Conservation (phyloP, 1,284 basidiomycete species). For the Heterobasidion occidentale region DNA sequence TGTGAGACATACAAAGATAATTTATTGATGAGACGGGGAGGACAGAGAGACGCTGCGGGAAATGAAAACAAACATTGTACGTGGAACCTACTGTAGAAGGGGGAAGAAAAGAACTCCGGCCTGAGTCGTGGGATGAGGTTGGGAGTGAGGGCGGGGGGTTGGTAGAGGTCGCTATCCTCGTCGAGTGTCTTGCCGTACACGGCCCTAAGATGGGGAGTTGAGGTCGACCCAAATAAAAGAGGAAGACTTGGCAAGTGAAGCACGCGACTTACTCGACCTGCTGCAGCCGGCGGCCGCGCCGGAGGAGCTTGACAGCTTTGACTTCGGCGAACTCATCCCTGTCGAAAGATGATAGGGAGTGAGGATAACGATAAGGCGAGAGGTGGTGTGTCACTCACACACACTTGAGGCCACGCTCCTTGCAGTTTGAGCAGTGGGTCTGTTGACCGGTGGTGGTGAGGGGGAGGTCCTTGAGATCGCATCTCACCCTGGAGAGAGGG, state of each 20-base stretch:
- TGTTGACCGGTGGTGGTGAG: constrained; percentile 37
- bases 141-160: constrained; percentile 21
- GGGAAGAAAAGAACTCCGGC: constrained; percentile 72
- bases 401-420: constrained; percentile 80
- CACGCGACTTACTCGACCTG: constrained; percentile 53
- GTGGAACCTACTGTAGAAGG: constrained; percentile 76
- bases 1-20: constrained; percentile 19
- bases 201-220: constrained; percentile 19
- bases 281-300: constrained; percentile 77
- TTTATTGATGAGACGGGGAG: constrained; percentile 13
- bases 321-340: constrained; percentile 86
- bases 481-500: constrained; percentile 51
- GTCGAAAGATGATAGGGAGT: constrained; percentile 4
- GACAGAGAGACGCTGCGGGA: constrained; percentile 13
- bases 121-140: constrained; percentile 63
- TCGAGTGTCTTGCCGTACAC: constrained; percentile 39
- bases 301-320: constrained; percentile 78
- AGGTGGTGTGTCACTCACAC: constrained; percentile 43
- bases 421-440: constrained; percentile 79
- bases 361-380: neutral
- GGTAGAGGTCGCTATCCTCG: constrained; percentile 29
- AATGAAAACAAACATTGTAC: constrained; percentile 57
- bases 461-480: constrained; percentile 71
- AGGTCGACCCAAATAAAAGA: constrained; percentile 3
- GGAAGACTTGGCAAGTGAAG: neutral